These are phyloP conservation scores for Flaveria sonorensis DNA, from an alignment of 129 eudicot species.

Conservation along the genomic window DNA sequence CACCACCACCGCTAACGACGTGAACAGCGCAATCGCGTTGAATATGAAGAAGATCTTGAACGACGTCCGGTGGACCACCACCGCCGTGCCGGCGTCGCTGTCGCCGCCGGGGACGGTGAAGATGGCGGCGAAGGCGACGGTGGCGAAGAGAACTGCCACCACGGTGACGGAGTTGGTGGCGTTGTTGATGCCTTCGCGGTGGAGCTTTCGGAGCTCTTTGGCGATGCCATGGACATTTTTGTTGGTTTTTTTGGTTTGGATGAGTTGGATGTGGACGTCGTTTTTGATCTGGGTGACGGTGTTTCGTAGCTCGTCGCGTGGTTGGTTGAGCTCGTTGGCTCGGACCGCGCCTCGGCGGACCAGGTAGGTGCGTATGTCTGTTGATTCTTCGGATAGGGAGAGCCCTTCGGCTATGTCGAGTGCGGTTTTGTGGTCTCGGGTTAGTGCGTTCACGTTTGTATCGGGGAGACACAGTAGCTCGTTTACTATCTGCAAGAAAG, in stretches of 20 bases:
- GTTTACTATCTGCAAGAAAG: conserved; percentile 66
- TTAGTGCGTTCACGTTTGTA: conserved; percentile 74
- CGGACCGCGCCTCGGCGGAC: conserved; percentile 67
- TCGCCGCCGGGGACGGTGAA: conserved; percentile 88
- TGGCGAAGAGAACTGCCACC: conserved; percentile 81
- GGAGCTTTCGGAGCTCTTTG: conserved; percentile 75
- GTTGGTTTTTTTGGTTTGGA: conserved; percentile 42
- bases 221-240: conserved; percentile 76
- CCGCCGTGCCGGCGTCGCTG: conserved; percentile 49
- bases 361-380: conserved; percentile 51
- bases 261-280: conserved; percentile 51
- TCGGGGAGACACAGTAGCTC: conserved; percentile 71
- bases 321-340: conserved; percentile 84
- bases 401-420: conserved; percentile 92
- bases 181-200: conserved; percentile 78
- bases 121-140: conserved; percentile 80
- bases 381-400: conserved; percentile 62
- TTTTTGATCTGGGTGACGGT: conserved; percentile 77
- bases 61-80: conserved; percentile 43
- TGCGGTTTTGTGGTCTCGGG: conserved; percentile 77
- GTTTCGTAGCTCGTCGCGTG: conserved; percentile 69
- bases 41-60: conserved; percentile 69
- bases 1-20: conserved; percentile 83
- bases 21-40: conserved; percentile 69
- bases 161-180: conserved; percentile 79